Conservation (phyloP, 2,329 filamentous ascomycete genomes). For the Colletotrichum cereale region DNA sequence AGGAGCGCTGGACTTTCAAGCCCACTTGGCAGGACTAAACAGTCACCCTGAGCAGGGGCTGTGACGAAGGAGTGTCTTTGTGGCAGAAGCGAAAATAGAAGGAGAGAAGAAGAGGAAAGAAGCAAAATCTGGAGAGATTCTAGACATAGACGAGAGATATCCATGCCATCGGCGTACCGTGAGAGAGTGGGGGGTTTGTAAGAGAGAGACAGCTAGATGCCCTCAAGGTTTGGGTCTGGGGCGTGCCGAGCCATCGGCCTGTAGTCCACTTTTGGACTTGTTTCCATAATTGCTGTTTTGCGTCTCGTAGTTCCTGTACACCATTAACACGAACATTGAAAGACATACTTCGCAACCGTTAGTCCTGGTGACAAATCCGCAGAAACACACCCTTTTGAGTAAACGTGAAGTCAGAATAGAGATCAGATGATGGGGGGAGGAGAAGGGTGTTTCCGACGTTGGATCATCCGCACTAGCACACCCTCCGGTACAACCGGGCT, state of each 20-base stretch:
- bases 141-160: conserved; percentile 38
- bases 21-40: conserved; percentile 46
- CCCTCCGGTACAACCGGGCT: neutral
- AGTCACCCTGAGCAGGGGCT: neutral
- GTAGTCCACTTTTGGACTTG: conserved; percentile 27
- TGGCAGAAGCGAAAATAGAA: neutral
- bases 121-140: conserved; percentile 11
- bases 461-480: conserved; percentile 22
- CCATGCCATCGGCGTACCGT: conserved; percentile 24
- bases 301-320: conserved; percentile 33
- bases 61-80: neutral
- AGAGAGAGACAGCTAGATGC: conserved; percentile 1
- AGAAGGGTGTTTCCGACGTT: neutral
- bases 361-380: neutral
- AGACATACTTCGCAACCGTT: neutral
- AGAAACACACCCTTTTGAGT: neutral
- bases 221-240: conserved; percentile 3
- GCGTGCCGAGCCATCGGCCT: conserved; percentile 7
- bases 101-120: neutral
- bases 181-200: neutral
- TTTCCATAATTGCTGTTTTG: conserved; percentile 24
- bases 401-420: conserved; percentile 28
- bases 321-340: conserved; percentile 28
- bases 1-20: conserved; percentile 76
- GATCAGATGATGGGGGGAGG: conserved; percentile 21